These are phyloP conservation scores for Rhodotorula kratochvilovae DNA, from an alignment of 768 basidiomycete species.

Conservation along the genomic window DNA sequence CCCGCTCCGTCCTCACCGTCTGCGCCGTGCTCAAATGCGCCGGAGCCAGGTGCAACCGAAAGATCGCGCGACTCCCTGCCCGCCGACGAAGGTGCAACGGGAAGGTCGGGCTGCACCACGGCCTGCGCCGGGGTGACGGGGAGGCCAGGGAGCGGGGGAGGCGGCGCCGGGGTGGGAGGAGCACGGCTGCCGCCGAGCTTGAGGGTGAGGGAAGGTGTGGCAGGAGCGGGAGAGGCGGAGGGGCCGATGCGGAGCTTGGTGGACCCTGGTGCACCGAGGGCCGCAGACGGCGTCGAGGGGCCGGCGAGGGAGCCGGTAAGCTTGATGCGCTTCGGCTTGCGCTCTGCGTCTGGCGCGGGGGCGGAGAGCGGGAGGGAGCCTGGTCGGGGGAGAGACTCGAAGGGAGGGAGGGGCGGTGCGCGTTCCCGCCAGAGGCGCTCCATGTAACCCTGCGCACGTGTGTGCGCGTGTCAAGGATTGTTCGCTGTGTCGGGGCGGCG, in stretches of 20 bases:
- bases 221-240: not conserved
- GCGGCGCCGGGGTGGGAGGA: not conserved
- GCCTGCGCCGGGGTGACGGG: no score
- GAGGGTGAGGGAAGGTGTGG: slow-evolving; percentile 7
- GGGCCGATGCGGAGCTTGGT: slow-evolving; percentile 16
- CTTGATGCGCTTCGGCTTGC: slow-evolving; percentile 33
- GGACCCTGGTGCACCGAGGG: not conserved
- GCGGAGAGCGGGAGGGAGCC: not conserved
- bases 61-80: not conserved
- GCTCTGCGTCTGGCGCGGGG: not conserved
- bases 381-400: slow-evolving; percentile 29
- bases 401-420: slow-evolving; percentile 29
- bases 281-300: not conserved
- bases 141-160: not conserved
- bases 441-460: slow-evolving; percentile 22
- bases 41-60: not conserved
- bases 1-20: slow-evolving; percentile 1
- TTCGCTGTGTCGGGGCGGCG: fast-evolving
- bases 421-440: slow-evolving; percentile 22
- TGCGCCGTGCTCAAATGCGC: not conserved
- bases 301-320: slow-evolving; percentile 25
- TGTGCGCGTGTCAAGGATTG: no score
- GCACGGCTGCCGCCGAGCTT: slow-evolving; percentile 22
- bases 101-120: not conserved
- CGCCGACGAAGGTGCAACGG: not conserved